Evolutionary conservation across 2,329 filamentous ascomycete species (phyloP), one percentile per base, ranked within the genome.

Genomic region (Rhexocercosporidium sp.): DNA sequence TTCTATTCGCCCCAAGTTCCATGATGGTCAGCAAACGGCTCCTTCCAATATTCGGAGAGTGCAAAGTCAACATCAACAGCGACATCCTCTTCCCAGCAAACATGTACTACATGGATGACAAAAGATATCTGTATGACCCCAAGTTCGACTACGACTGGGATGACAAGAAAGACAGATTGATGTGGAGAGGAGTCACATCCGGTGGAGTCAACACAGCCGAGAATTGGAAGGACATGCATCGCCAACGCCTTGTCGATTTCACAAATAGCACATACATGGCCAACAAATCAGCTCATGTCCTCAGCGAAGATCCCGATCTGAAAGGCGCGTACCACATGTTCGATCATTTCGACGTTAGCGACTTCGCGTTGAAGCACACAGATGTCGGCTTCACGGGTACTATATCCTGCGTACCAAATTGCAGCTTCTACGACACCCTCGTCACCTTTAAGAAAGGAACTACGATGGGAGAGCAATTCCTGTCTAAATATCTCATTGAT

Each of bases 401-500:
- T 67, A 81, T 60, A 68, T 84, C 86, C 75, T 83, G 70, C 82
- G 86, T 77, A 82, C 78, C 67, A 0, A 76, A 80, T 44, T 76
- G 76, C 18, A 73, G 74, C 12, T 88, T 86, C 70, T 76, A 79
- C 3, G 84, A 86, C 71, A 71, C 82, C n/a, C 79, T 82, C 34
- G 77, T 80, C 60, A 68, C 75, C 2, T 81, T 80, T 75, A 87
- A 87, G 70, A 84, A 82, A 62, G 78, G 73, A 85, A 85, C 84
- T 80, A 86, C 71, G 80, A 83, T 89, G 70, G 75, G 79, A 2
- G 77, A 86, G 64, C 87, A 90, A 77, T 90, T 88, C 75, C 71
- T 78, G 76, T 29, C 83, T 79, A 94, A 93, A 76, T 92, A 87
- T 75, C 82, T 95, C 1, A 87, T 90, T 0, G 92, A 96, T 76